Base-by-base conservation (phyloP, 108 stramenopile genomes). In the Pseudonitzschia multiseries region DNA sequence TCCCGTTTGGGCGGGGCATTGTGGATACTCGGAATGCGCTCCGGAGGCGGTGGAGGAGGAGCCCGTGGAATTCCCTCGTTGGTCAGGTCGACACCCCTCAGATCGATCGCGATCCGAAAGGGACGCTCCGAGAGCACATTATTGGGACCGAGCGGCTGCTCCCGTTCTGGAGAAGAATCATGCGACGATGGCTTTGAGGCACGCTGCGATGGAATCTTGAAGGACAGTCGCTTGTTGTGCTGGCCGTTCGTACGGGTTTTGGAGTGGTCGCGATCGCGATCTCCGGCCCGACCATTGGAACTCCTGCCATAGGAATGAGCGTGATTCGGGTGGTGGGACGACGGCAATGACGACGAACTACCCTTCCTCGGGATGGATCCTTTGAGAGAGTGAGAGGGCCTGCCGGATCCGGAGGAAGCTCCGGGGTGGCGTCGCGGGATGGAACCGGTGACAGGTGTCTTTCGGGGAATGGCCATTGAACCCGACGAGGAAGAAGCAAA, bases 91-190 rank as follows among this genome's bases (percentile, higher is more conserved):
- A 67, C 79, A 21, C 69, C 75, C 29, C 41, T 54, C 27, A 75
- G 50, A 57, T 82, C 82, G 50, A 85, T 68, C 36, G 68, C 72
- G 24, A 67, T 67, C 14, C 43, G 43, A 67, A 67, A 67, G 14
- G 66, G 66, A 29, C 28, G 43, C 5, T 48, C 66, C 1, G 66
- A 67, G 3, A 67, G 21, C 48, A 67, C n/a, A n/a, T n/a, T 29
- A 29, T 67, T 62, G 27, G 61, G 61, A 8, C 32, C 21, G 29
- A 27, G 29, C 0, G 9, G 57, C 15, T 59, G n/a, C n/a, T n/a
- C n/a, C n/a, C n/a, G n/a, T n/a, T n/a, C n/a, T n/a, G n/a, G n/a
- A n/a, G n/a, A n/a, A n/a, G 57, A 31, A n/a, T 14, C 20, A 26
- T 59, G 21, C n/a, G 0, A 59, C 24, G 57, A 27, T 22, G 9